phyloP scores from a whole-genome alignment of 2,329 filamentous ascomycete genomes.

The Talaromyces sp. region DNA sequence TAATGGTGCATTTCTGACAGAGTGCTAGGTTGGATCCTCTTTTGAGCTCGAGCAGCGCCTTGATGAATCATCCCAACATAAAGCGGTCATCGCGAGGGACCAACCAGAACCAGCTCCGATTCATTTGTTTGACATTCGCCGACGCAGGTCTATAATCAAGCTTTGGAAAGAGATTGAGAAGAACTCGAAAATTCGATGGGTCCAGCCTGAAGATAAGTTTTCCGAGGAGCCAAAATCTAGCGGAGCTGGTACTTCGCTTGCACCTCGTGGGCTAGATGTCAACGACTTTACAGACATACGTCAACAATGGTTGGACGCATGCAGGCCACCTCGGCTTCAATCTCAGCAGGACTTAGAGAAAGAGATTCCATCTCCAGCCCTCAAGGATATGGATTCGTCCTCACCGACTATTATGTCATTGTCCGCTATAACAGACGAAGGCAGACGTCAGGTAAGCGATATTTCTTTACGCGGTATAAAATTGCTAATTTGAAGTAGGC shows the following conservation, averaged over 20 bases:
- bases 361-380: neutral
- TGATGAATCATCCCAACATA: slow-evolving; percentile 36
- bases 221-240: neutral
- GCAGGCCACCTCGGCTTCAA: slow-evolving; percentile 20
- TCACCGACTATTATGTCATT: slow-evolving; percentile 6
- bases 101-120: slow-evolving; percentile 28
- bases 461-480: neutral
- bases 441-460: slow-evolving; percentile 23
- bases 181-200: slow-evolving; percentile 11
- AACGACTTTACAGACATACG: neutral
- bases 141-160: slow-evolving; percentile 37
- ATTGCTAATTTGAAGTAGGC: slow-evolving; percentile 21
- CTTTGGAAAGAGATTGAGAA: slow-evolving; percentile 37
- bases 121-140: slow-evolving; percentile 47
- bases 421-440: slow-evolving; percentile 23
- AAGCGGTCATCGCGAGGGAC: slow-evolving; percentile 13
- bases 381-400: neutral
- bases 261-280: neutral
- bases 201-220: neutral
- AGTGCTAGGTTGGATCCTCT: slow-evolving; percentile 43
- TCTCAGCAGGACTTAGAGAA: neutral
- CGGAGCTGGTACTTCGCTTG: neutral
- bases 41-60: slow-evolving; percentile 47
- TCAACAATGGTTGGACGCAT: slow-evolving; percentile 18
- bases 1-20: slow-evolving; percentile 5